Evolutionary conservation across 108 stramenopile genomes (phyloP), one percentile per base, ranked within the genome.

Genomic region (Pseudonitzschia multistriata): DNA sequence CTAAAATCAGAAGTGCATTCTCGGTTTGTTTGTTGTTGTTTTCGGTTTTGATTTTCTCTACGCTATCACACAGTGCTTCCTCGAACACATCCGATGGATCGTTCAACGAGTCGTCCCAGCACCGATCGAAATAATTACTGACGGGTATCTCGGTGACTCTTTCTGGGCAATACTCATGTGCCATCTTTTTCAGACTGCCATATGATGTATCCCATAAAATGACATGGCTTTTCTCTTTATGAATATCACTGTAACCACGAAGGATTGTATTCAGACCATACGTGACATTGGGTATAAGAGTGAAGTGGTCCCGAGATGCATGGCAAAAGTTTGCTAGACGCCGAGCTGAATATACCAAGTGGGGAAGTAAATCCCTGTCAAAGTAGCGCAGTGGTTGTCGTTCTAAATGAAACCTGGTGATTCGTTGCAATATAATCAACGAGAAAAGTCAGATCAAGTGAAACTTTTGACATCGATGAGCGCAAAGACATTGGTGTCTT

Each of bases 131-230:
- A 24, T 70, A 76, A 6, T 60, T 14, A 40, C 52, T 70, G 53
- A 89, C 85, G n/a, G 85, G 80, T 69, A 87, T 83, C 48, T 81
- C 84, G 14, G 85, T 79, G 8, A 86, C 74, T 37, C 63, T 68
- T 22, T 61, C 28, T 37, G 53, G 65, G 55, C 81, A 79, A 66
- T 83, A 80, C 10, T 73, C 65, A 33, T 82, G 48, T 36, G 84
- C 79, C 74, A 90, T 87, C 65, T 90, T 90, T 68, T 90, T 90
- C 37, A 85, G 70, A 69, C 83, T 85, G 27, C 89, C 89, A 63
- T 90, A 90, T 0, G 78, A 70, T 55, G 85, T 85, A 62, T 90
- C 89, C 76, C 81, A 90, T 48, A 85, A 71, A 67, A 90, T 77
- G 1, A 90, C 79, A 29, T 62, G 73, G 21, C 73, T 21, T 17